A percentile compares a stretch with the other conserved stretches of the same genome.
phyloP scores from a whole-genome alignment of 1,284 basidiomycete species.

The Neonothopanus nambi region DNA sequence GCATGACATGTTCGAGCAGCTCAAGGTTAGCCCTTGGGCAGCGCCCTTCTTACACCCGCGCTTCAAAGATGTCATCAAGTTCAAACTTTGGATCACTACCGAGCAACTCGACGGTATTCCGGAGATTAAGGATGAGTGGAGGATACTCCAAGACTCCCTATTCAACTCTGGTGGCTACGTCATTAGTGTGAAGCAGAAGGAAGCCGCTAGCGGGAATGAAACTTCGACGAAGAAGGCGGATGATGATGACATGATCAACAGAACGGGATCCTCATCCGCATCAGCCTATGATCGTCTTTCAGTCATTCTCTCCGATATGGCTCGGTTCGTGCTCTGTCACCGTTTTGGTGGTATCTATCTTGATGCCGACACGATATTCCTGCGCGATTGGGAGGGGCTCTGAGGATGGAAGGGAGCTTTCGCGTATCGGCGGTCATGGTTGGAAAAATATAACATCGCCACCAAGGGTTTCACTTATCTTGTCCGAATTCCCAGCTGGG shows the following conservation, averaged over 20 bases:
- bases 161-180: conserved; percentile 64
- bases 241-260: conserved; percentile 55
- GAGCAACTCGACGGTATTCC: conserved; percentile 75
- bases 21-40: conserved; percentile 72
- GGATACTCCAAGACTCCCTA: conserved; percentile 51
- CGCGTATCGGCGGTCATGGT: conserved; percentile 75
- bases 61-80: conserved; percentile 74
- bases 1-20: conserved; percentile 60
- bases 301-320: conserved; percentile 80
- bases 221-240: conserved; percentile 27
- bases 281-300: conserved; percentile 71
- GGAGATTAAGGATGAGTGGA: conserved; percentile 75
- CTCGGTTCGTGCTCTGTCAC: conserved; percentile 76
- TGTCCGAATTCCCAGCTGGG: conserved; percentile 59
- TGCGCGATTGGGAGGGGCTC: conserved; percentile 83
- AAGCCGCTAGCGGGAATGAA: conserved; percentile 26
- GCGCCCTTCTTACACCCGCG: conserved; percentile 73
- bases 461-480: conserved; percentile 51
- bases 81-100: conserved; percentile 83
- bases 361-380: conserved; percentile 77
- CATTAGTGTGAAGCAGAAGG: conserved; percentile 43
- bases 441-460: conserved; percentile 71
- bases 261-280: conserved; percentile 64
- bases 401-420: conserved; percentile 83
- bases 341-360: conserved; percentile 81